phyloP scores from a whole-genome alignment of 1,139 yeast species.

The Insectozyma bohioensis region DNA sequence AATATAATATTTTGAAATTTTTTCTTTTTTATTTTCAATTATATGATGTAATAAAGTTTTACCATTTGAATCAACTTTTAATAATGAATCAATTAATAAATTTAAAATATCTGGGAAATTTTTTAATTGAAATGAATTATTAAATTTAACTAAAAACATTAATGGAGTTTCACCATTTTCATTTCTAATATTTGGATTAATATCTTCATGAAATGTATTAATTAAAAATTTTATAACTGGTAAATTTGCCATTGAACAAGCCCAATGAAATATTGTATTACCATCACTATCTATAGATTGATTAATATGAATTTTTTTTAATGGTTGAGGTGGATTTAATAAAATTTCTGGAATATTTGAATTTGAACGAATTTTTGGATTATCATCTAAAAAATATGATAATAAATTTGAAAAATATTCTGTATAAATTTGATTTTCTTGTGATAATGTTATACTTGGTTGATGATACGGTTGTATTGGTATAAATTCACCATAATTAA shows the following conservation, averaged over 20 bases:
- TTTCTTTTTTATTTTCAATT: constrained; percentile 48
- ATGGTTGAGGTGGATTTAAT: constrained; percentile 43
- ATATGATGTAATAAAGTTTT: constrained; percentile 85
- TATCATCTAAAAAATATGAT: constrained; percentile 38
- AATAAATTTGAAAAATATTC: constrained; percentile 40
- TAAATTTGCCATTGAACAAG: constrained; percentile 84
- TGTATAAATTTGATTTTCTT: constrained; percentile 20
- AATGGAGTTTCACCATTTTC: constrained; percentile 84
- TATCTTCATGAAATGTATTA: constrained; percentile 31
- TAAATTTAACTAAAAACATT: constrained; percentile 84
- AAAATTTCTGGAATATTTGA: constrained; percentile 34
- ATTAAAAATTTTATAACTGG: constrained; percentile 73
- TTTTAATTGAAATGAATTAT: constrained; percentile 76
- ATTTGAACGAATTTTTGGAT: constrained; percentile 18
- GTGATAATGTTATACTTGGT: constrained; percentile 23
- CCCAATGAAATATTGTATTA: constrained; percentile 94
- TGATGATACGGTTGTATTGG: constrained; percentile 14
- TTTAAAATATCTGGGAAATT: constrained; percentile 76
- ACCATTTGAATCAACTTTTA: constrained; percentile 65
- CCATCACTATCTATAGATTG: constrained; percentile 92
- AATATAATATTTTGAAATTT: constrained; percentile 78
- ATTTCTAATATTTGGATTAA: constrained; percentile 66
- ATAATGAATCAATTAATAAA: constrained; percentile 71
- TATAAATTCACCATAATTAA: constrained; percentile 5
- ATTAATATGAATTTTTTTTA: constrained; percentile 57